phyloP scores from a whole-genome alignment of 805 yeast species.

The Ogataea parapolymorpha region DNA sequence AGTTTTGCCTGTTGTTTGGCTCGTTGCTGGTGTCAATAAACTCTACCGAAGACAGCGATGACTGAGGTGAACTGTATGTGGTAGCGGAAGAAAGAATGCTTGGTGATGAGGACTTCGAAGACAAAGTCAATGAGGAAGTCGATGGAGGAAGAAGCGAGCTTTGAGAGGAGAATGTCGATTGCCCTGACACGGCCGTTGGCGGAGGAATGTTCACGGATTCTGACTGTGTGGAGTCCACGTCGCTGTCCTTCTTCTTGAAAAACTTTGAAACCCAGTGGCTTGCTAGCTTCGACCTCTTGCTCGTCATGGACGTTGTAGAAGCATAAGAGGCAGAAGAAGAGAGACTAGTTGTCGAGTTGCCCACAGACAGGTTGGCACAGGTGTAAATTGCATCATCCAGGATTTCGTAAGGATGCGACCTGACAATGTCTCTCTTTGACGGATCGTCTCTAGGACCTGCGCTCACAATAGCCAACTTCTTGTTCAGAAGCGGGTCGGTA shows the following conservation, averaged over 20 bases:
- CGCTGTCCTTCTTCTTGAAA: constrained; percentile 22
- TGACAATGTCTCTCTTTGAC: constrained; percentile 35
- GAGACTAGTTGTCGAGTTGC: constrained; percentile 8
- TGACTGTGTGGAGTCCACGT: constrained; percentile 1
- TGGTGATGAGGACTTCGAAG: constrained; percentile 31
- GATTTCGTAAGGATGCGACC: constrained; percentile 59
- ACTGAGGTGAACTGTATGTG: constrained; percentile 28
- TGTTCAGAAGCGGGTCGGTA: constrained; percentile 42
- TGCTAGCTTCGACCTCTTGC: constrained; percentile 13
- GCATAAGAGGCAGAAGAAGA: constrained; percentile 10
- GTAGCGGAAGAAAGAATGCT: constrained; percentile 26
- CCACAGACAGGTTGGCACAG: constrained; percentile 20
- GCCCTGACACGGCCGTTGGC: neutral
- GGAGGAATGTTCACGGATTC: neutral
- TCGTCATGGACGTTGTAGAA: constrained; percentile 4
- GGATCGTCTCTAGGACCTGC: constrained; percentile 16
- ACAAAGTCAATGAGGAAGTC: constrained; percentile 18
- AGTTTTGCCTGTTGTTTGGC: constrained; percentile 9
- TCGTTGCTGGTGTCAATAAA: constrained; percentile 12
- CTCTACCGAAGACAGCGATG: constrained; percentile 27
- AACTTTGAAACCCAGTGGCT: constrained; percentile 27
- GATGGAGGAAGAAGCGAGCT: constrained; percentile 17
- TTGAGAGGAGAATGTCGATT: neutral
- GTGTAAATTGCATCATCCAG: constrained; percentile 64
- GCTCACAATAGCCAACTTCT: constrained; percentile 44